These are phyloP conservation scores for Geotrichum restrictum DNA, from an alignment of 1,139 yeast species.

Conservation along the genomic window DNA sequence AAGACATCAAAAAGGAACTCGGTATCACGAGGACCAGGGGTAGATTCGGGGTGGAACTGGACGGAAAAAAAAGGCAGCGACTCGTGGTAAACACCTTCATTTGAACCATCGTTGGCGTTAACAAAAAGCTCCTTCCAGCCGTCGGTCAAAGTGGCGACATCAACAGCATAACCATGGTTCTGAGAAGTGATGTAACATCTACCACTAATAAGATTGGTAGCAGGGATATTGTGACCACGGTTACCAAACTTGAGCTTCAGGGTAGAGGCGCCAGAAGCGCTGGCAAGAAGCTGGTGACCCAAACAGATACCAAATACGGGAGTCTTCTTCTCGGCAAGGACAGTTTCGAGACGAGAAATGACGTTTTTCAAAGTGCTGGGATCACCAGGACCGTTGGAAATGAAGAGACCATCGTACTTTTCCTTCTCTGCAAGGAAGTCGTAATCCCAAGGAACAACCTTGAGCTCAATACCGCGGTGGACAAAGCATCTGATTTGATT, in stretches of 20 bases:
- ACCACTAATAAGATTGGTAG: slow-evolving; percentile 88
- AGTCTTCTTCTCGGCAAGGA: slow-evolving; percentile 55
- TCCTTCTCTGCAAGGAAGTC: slow-evolving; percentile 54
- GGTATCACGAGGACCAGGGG: slow-evolving; percentile 99
- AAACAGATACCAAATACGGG: slow-evolving; percentile 92
- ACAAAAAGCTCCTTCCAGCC: slow-evolving; percentile 95
- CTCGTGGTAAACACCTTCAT: slow-evolving; percentile 95
- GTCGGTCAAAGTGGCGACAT: slow-evolving; percentile 58
- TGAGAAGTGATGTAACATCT: slow-evolving; percentile 98
- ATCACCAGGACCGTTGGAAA: slow-evolving; percentile 99
- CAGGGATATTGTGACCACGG: slow-evolving; percentile 99
- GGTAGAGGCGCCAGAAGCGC: slow-evolving; percentile 94
- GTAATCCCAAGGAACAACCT: slow-evolving; percentile 94
- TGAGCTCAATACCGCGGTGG: slow-evolving; percentile 90
- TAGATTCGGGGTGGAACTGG: slow-evolving; percentile 98
- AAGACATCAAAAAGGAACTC: slow-evolving; percentile 95
- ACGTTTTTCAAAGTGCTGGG: slow-evolving; percentile 78
- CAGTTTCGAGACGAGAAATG: slow-evolving; percentile 55
- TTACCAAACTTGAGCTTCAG: slow-evolving; percentile 94
- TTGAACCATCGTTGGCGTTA: slow-evolving; percentile 94
- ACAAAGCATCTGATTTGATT: slow-evolving; percentile 97
- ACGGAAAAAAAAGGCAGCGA: slow-evolving; percentile 93
- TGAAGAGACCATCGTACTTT: slow-evolving; percentile 91
- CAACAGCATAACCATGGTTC: slow-evolving; percentile 98
- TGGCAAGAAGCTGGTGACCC: slow-evolving; percentile 95